These are phyloP conservation scores for Microsporum audouinii DNA, from an alignment of 2,329 filamentous ascomycete genomes.

Conservation along the genomic window DNA sequence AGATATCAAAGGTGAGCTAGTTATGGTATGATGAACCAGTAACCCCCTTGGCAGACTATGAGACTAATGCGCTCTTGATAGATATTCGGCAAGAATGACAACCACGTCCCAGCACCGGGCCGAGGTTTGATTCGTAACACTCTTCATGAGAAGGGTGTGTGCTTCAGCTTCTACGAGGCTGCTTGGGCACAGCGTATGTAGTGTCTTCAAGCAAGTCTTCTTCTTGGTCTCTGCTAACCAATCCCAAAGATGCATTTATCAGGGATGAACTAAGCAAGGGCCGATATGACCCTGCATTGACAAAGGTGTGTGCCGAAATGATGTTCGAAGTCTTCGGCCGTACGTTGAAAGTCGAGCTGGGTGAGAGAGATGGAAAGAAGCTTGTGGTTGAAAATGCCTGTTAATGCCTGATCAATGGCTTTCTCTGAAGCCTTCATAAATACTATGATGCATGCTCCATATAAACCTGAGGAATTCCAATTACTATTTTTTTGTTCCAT, in stretches of 20 bases:
- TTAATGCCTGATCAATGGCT: constrained; percentile 24
- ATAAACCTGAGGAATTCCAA: too few species aligned
- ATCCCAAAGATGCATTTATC: constrained; percentile 63
- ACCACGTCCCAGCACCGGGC: constrained; percentile 72
- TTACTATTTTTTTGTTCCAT: too few species aligned
- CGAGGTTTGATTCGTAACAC: constrained; percentile 74
- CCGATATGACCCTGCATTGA: constrained; percentile 79
- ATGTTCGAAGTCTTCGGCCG: constrained; percentile 74
- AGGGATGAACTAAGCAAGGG: constrained; percentile 86
- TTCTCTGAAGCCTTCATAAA: too few species aligned
- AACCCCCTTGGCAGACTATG: not conserved
- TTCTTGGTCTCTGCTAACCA: not conserved
- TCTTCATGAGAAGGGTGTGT: constrained; percentile 61
- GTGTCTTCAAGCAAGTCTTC: constrained; percentile 19
- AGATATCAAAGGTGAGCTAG: constrained; percentile 65
- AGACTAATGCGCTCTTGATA: constrained; percentile 15
- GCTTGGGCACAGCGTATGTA: constrained; percentile 71
- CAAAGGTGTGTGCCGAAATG: constrained; percentile 83
- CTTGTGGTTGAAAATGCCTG: constrained; percentile 62
- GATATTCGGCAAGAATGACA: constrained; percentile 87
- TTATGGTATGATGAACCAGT: constrained; percentile 44
- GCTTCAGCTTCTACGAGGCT: constrained; percentile 75
- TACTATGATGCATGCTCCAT: too few species aligned
- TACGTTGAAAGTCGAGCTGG: constrained; percentile 66
- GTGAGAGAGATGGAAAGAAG: constrained; percentile 50